Evolutionary conservation across 2,329 filamentous ascomycete species (phyloP), one percentile per base, ranked within the genome.

Genomic region (Chaetomiaceae sp.): DNA sequence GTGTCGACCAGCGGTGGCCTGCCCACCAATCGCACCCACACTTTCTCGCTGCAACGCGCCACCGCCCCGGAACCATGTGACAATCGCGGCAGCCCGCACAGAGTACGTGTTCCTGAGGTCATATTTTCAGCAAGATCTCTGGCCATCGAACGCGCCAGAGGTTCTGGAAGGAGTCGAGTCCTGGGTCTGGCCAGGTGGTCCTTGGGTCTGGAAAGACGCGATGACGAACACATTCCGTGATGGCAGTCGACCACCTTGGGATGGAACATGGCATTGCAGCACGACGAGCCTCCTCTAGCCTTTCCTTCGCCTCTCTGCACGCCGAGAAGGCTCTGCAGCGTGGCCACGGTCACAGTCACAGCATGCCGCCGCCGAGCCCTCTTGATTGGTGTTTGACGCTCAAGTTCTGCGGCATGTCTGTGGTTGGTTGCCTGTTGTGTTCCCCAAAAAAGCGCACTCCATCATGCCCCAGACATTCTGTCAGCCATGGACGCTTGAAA

Each of bases 201-300:
- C 10, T n/a, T 17, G 29, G 14, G 6, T 37, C 19, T n/a, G n/a
- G 12, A 38, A 11, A 20, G 9, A n/a, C 2, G 19, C 12, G 18
- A 40, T 44, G 45, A 47, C 45, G 45, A 47, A 12, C 26, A 27
- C 38, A 42, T 42, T 19, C 26, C 34, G 38, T 42, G 33, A 42
- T 34, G 45, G 14, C 12, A 19, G 5, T 17, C 9, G 8, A 26
- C 6, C 14, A 7, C 3, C 15, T 20, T 15, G 12, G 14, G 37
- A 33, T 15, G 43, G 44, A 24, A 9, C 22, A 5, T 24, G 22
- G n/a, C n/a, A n/a, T n/a, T n/a, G n/a, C n/a, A n/a, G n/a, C n/a
- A n/a, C n/a, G n/a, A n/a, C n/a, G n/a, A n/a, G n/a, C n/a, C n/a
- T n/a, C n/a, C n/a, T n/a, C n/a, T n/a, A n/a, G n/a, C n/a, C n/a